phyloP scores from a whole-genome alignment of 768 basidiomycete species.

The Russula foetens region DNA sequence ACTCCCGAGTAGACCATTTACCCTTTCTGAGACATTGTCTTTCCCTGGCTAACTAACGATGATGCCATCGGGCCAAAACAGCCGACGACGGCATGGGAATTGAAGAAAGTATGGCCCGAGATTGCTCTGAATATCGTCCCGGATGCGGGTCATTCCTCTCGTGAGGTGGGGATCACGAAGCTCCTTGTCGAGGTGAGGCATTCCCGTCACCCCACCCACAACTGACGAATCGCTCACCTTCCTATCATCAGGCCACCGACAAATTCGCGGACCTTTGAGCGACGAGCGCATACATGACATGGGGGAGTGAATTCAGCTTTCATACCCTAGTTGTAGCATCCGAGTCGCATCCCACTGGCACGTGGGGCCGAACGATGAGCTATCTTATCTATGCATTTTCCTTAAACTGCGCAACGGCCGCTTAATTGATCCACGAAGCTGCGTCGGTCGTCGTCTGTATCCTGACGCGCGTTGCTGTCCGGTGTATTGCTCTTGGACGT shows the following conservation, averaged over 20 bases:
- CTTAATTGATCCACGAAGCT: no score
- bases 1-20: background rate
- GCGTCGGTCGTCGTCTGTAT: no score
- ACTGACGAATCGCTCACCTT: no score
- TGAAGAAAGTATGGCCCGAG: constrained; percentile 83
- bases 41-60: background rate
- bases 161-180: constrained; percentile 62
- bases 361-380: background rate
- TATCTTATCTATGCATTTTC: background rate
- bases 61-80: constrained; percentile 21
- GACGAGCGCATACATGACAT: background rate
- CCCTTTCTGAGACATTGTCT: background rate
- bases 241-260: constrained; percentile 33
- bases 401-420: no score
- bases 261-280: constrained; percentile 33
- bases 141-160: constrained; percentile 82
- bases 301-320: background rate
- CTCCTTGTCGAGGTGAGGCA: constrained; percentile 57
- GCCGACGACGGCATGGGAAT: constrained; percentile 71
- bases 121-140: constrained; percentile 67
- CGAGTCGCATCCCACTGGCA: background rate
- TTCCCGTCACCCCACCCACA: no score
- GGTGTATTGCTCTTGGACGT: no score
- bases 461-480: no score
- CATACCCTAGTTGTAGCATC: background rate